Base-by-base conservation (phyloP, 2,329 filamentous ascomycete genomes). In the Pseudocercospora vitis region DNA sequence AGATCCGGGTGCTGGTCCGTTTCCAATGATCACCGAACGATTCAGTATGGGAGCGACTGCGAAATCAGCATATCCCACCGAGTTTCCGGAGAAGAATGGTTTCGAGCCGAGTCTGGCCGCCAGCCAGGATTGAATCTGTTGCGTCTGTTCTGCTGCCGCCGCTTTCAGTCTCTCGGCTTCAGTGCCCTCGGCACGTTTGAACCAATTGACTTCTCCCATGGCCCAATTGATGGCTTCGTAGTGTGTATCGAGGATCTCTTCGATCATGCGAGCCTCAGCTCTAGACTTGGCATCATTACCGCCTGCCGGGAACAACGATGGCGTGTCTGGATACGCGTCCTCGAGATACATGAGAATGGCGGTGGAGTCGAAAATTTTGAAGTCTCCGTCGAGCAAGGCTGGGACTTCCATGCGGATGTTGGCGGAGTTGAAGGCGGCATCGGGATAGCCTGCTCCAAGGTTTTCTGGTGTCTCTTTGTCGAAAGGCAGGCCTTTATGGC, bases 401-500 rank as follows among this genome's bases (percentile, higher is more conserved):
- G 71, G 65, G 6, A 72, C 65, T 57, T 73, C 69, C 35, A 70
- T 65, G 18, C 70, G 61, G 2, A 68, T 69, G 40, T 71, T 71
- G 32, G 59, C 57, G 24, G 28, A 46, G 5, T 23, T 55, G 65
- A 66, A 58, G 48, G 56, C 29, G 51, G 63, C 16, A 58, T 71
- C 55, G 53, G 50, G 4, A 60, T 71, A 14, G 50, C 64, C 58
- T 50, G 66, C 64, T 65, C 65, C 71, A 57, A 74, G 18, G 62
- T 69, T 49, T 66, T 66, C 55, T 62, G 71, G 63, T 52, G 68
- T 57, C 61, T 58, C 52, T 64, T 61, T n/a, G 8, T 54, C 48
- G 64, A 73, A 74, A 0, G 67, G 62, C 18, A 74, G 68, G 47
- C 18, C 33, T 58, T 74, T 73, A 33, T 72, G 63, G 7, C 60